Evolutionary conservation across 1,139 yeast species (phyloP), one percentile per base, ranked within the genome.

Genomic region (Nakaseomyces uthaithaninus): DNA sequence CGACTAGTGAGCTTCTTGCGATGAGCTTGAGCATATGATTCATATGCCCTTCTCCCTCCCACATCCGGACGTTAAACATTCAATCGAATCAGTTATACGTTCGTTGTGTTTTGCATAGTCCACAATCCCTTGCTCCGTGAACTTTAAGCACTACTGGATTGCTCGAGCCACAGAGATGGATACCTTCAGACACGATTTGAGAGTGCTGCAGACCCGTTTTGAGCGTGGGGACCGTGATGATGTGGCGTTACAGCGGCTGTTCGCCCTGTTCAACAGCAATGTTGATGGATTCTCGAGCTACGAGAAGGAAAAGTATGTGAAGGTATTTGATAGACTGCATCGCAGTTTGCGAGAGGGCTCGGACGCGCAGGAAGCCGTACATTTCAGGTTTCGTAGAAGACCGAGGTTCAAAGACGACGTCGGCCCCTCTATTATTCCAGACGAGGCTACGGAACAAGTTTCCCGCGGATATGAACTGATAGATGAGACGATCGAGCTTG

Each of bases 141-240:
- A n/a, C n/a, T n/a, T n/a, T n/a, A n/a, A n/a, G n/a, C n/a, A n/a
- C n/a, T n/a, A n/a, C n/a, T n/a, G n/a, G n/a, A n/a, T n/a, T n/a
- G n/a, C n/a, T n/a, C n/a, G n/a, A n/a, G n/a, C n/a, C n/a, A n/a
- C n/a, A n/a, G n/a, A n/a, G n/a, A n/a, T n/a, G 33, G 22, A 28
- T 4, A 11, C 4, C 4, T 28, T 28, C 3, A 19, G 33, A 7
- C 3, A n/a, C 7, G 22, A 28, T 3, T 17, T 28, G 22, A 28
- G 33, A 28, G 12, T 17, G 8, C 12, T 28, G 22, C 33, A 17
- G 33, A 4, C 22, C 8, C 33, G 33, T 16, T 17, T 28, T 10
- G 33, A 28, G 6, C 14, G 22, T 28, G 33, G 33, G n/a, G 22
- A 10, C 33, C 22, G 6, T 17, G 33, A 16, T 28, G 33, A 28